Conservation (phyloP, 129 eudicot genomes). For the Saussurea involucrata region DNA sequence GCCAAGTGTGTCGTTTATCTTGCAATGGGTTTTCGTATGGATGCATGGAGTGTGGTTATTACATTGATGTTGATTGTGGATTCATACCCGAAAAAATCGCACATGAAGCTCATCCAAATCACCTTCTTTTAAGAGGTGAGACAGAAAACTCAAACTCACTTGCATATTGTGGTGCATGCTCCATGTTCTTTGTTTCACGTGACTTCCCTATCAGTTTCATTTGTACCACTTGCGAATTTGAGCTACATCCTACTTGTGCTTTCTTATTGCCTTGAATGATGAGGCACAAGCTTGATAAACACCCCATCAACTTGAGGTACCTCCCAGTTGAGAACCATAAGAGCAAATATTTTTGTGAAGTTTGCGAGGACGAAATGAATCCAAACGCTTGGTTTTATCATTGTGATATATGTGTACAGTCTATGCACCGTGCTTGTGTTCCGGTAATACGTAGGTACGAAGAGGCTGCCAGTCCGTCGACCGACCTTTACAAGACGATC, state of each 20-base stretch:
- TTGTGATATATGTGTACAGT: conserved; percentile 9
- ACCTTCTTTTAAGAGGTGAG: too few relatives aligned
- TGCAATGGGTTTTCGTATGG: conserved; percentile 5
- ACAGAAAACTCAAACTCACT: too few relatives aligned
- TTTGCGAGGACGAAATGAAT: conserved; percentile 1
- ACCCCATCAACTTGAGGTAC: conserved; percentile 11
- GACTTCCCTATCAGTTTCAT: too few relatives aligned
- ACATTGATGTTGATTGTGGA: conserved; percentile 9
- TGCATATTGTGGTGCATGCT: neutral
- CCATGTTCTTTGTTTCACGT: too few relatives aligned
- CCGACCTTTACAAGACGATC: too few relatives aligned
- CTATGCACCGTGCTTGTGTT: conserved; percentile 10
- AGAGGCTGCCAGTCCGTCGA: too few relatives aligned
- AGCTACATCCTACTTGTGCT: neutral
- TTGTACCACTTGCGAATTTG: neutral
- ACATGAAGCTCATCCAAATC: conserved; percentile 23
- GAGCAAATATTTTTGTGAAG: conserved; percentile 15
- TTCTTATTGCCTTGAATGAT: neutral
- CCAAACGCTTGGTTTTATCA: conserved; percentile 11
- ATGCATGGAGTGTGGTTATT: neutral
- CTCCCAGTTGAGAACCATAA: conserved; percentile 6
- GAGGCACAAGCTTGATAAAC: conserved; percentile 18
- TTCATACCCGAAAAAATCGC: neutral
- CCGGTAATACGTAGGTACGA: neutral
- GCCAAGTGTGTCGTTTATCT: neutral